phyloP scores from a whole-genome alignment of 176 grass and related monocot genomes.

The Bolboschoenus planiculmis region DNA sequence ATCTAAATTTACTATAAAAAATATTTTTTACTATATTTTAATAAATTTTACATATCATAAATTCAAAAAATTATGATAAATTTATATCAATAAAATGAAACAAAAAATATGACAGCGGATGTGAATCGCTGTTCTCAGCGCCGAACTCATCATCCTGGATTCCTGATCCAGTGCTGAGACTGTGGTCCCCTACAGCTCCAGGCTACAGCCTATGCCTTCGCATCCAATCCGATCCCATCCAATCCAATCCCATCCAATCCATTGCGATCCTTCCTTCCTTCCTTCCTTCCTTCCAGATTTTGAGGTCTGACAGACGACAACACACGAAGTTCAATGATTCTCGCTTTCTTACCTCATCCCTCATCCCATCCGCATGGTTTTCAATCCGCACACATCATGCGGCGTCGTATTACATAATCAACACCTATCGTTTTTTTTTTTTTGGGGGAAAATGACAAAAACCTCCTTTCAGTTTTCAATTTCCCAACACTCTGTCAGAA shows the following conservation, averaged over 20 bases:
- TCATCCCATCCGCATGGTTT: conserved; percentile 1
- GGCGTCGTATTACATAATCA: neutral
- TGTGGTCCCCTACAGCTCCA: neutral
- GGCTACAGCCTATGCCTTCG: neutral
- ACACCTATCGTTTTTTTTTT: neutral
- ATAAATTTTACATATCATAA: no score
- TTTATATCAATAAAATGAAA: no score
- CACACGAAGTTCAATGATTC: neutral
- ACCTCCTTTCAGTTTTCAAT: neutral
- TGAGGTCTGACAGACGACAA: neutral
- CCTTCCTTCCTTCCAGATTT: no score
- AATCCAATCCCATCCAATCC: neutral
- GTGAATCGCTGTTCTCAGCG: no score
- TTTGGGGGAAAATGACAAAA: conserved; percentile 26
- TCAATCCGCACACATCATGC: neutral
- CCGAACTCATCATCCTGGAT: no score
- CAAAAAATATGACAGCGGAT: no score
- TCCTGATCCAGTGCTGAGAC: no score
- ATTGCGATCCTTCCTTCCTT: neutral
- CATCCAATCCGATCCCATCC: neutral
- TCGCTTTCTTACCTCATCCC: neutral
- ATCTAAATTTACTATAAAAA: no score
- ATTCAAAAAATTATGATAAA: no score
- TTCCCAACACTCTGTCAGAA: neutral
- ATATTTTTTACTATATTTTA: no score